These are phyloP conservation scores for Dictyostelium citrinum DNA, from an alignment of 78 protist genomes.

Conservation along the genomic window DNA sequence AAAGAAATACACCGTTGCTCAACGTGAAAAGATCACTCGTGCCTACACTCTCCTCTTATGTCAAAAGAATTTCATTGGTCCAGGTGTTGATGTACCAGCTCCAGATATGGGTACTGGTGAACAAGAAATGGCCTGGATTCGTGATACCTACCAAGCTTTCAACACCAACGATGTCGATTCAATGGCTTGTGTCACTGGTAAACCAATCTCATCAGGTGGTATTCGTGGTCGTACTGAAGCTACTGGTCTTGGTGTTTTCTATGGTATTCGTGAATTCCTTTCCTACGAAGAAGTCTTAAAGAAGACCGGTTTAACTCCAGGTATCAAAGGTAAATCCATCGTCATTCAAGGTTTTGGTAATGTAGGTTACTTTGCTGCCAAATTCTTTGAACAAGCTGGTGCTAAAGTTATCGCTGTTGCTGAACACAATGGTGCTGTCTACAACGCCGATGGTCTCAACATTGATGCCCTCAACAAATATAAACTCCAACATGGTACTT, in stretches of 20 bases:
- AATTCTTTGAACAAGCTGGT: conserved; percentile 84
- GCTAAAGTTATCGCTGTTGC: conserved; percentile 89
- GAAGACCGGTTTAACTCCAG: conserved; percentile 83
- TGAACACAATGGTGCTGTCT: conserved; percentile 88
- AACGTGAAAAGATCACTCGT: conserved; percentile 93
- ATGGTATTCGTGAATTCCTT: conserved; percentile 86
- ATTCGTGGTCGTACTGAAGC: conserved; percentile 95
- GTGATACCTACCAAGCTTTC: conserved; percentile 86
- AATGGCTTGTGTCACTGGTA: conserved; percentile 94
- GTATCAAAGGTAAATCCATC: conserved; percentile 79
- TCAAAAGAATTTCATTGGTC: conserved; percentile 91
- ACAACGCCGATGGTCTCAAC: conserved; percentile 85
- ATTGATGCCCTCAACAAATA: conserved; percentile 69
- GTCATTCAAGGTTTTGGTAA: conserved; percentile 94
- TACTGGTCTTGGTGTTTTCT: conserved; percentile 95
- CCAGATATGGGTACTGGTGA: conserved; percentile 95
- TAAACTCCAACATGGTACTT: conserved; percentile 63
- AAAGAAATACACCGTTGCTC: conserved; percentile 85
- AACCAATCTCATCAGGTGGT: conserved; percentile 92
- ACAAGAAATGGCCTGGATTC: conserved; percentile 95
- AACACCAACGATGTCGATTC: conserved; percentile 78
- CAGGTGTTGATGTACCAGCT: conserved; percentile 95
- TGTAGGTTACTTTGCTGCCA: conserved; percentile 91
- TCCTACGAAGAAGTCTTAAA: conserved; percentile 73
- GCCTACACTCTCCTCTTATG: conserved; percentile 88